Base-by-base conservation (phyloP, 2,329 filamentous ascomycete genomes). In the Trichoderma semiorbis region DNA sequence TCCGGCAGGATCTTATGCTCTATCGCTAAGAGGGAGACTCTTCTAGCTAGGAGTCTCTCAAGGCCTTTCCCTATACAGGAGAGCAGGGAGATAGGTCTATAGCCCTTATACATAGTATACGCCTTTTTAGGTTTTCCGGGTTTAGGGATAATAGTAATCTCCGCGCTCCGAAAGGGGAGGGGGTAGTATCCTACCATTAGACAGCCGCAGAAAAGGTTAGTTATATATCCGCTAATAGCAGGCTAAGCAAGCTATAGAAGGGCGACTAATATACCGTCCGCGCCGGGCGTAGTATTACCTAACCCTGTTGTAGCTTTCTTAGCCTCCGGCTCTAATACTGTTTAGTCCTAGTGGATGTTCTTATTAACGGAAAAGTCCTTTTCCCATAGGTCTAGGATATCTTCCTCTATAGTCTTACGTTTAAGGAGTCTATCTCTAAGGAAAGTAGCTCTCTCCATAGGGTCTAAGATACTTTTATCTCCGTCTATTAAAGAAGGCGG, bases 61-160 rank as follows among this genome's bases (percentile, higher is more conserved):
- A n/a, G n/a, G n/a, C n/a, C n/a, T n/a, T n/a, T n/a, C n/a, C n/a
- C n/a, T n/a, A n/a, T n/a, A n/a, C n/a, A n/a, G n/a, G n/a, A n/a
- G n/a, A n/a, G n/a, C n/a, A n/a, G n/a, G n/a, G n/a, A n/a, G n/a
- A n/a, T n/a, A n/a, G n/a, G n/a, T n/a, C n/a, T n/a, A n/a, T n/a
- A n/a, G n/a, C n/a, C n/a, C n/a, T n/a, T n/a, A n/a, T n/a, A n/a
- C n/a, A n/a, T n/a, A n/a, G n/a, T n/a, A n/a, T n/a, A n/a, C n/a
- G n/a, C n/a, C n/a, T n/a, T n/a, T n/a, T n/a, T n/a, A n/a, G n/a
- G n/a, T 12, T 67, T 67, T 6, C n/a, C 10, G 0, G n/a, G 28
- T 39, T 67, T 67, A 34, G 11, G 47, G 43, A 67, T 67, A 21
- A 67, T 67, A 21, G n/a, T 67, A 11, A 67, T 28, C 24, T 67